phyloP scores from a whole-genome alignment of 2,329 filamentous ascomycete species.

The Berkeleyomyces rouxiae region DNA sequence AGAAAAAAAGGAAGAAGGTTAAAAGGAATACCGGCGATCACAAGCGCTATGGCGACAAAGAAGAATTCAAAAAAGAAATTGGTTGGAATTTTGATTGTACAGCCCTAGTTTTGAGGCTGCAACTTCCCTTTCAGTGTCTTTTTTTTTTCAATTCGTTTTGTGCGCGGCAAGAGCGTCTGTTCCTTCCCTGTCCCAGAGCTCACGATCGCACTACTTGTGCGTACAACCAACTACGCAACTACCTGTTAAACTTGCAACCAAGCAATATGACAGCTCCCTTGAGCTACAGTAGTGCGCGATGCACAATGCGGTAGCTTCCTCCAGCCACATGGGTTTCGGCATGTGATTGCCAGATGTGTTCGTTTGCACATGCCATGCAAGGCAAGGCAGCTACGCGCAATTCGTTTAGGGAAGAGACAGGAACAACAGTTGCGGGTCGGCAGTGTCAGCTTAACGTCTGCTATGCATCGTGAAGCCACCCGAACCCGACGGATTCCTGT shows the following conservation, averaged over 20 bases:
- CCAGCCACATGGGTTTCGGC: neutral
- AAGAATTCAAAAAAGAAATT: neutral
- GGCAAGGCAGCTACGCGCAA: neutral
- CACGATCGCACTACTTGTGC: neutral
- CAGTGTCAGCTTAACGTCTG: neutral
- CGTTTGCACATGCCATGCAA: neutral
- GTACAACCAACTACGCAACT: neutral
- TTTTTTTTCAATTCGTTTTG: neutral
- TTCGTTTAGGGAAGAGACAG: neutral
- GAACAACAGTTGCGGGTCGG: neutral
- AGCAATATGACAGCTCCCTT: too few relatives aligned
- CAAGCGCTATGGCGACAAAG: neutral
- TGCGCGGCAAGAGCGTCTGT: neutral
- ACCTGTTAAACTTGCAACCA: neutral
- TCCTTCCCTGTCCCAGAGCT: neutral
- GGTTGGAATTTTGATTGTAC: too few relatives aligned
- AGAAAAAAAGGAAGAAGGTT: neutral
- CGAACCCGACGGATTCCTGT: neutral
- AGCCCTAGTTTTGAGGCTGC: neutral
- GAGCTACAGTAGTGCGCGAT: neutral
- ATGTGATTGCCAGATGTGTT: neutral
- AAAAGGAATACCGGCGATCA: neutral
- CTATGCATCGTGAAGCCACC: neutral
- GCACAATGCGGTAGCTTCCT: neutral
- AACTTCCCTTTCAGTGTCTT: neutral